Base-by-base conservation (phyloP, 2,329 filamentous ascomycete species). In the Colletotrichum scovillei region DNA sequence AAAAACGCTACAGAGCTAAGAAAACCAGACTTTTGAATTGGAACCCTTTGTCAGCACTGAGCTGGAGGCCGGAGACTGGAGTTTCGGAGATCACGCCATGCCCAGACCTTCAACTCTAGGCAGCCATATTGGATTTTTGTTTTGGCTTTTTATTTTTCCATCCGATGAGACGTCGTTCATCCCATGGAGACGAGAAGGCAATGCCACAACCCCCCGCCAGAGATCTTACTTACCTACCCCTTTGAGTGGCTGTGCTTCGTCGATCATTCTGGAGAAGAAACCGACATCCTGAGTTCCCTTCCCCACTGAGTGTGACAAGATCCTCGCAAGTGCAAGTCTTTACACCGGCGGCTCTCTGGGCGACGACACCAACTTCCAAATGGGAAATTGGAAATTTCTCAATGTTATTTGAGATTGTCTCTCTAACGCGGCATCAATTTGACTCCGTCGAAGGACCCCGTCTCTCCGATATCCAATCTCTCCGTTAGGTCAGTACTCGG, bases 231-330 rank as follows among this genome's bases (percentile, higher is more conserved):
- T 69, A 12, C 32, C 11, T 35, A 35, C 46, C 60, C 19, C 19
- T 26, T 52, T 14, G 12, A 35, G 67, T 56, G 67, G 60, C 70
- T 66, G 67, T 70, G 67, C 60, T 62, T 49, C 24, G 60, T 66
- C 42, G 60, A 70, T 73, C 60, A 62, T 62, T 64, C 60, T 70
- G 55, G 60, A 73, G 60, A 73, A 62, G 60, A 64, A 22, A 22
- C 30, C 5, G 38, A 1, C 14, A 19, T 42, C 6, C 38, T 2
- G 46, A 52, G 49, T 22, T 22, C 30, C 19, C 26, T 26, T 26
- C 26, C 26, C 26, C 28, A 52, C 42, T 19, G 14, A 57, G 11
- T 9, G 14, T 42, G 35, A 35, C 35, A 46, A 70, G 60, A 56
- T 28, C 24, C 46, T 57, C 30, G 38, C 60, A 35, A 56, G 35